Evolutionary conservation across 352 stramenopile genomes (phyloP).

Genomic region (Phytophthora nicotianae): DNA sequence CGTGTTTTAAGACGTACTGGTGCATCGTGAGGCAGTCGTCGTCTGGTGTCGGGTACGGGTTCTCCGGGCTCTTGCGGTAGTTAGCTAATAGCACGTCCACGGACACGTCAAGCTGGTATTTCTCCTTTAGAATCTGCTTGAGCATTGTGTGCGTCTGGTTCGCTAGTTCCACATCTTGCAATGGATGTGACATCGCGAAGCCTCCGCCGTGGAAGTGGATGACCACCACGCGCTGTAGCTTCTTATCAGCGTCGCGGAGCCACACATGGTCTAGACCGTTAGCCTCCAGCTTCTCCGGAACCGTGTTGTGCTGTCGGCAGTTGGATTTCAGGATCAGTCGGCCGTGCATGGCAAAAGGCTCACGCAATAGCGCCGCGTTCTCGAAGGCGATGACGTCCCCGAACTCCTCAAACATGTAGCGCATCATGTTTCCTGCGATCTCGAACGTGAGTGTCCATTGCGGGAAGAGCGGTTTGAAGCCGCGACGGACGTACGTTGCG

Average conservation of each 20-base stretch:
- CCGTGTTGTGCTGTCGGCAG: constrained; percentile 17
- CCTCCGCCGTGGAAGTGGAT: constrained; percentile 32
- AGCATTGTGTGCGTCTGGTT: constrained; percentile 36
- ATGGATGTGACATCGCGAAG: constrained; percentile 31
- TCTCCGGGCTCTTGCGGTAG: constrained; percentile 29
- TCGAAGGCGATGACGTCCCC: constrained; percentile 31
- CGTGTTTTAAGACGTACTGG: constrained; percentile 24
- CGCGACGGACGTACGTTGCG: constrained; percentile 13
- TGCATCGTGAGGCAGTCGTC: constrained; percentile 29
- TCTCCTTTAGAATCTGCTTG: constrained; percentile 30
- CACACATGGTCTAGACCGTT: constrained; percentile 32
- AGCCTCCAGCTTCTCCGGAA: constrained; percentile 16
- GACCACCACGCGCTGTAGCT: constrained; percentile 24
- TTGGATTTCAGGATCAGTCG: constrained; percentile 30
- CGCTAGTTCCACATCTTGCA: constrained; percentile 31
- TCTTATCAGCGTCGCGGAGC: constrained; percentile 25
- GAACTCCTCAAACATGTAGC: constrained; percentile 34
- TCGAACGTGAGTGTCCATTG: constrained; percentile 33
- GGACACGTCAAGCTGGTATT: constrained; percentile 20
- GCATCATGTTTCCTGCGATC: constrained; percentile 33
- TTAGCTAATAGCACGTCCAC: constrained; percentile 31
- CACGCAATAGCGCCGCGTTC: constrained; percentile 23
- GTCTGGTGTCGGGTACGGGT: constrained; percentile 28
- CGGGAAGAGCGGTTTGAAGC: constrained; percentile 20
- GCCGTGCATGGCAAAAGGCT: constrained; percentile 29